Base-by-base conservation (phyloP, 306 rosid species). In the Gleditsia sinensis region DNA sequence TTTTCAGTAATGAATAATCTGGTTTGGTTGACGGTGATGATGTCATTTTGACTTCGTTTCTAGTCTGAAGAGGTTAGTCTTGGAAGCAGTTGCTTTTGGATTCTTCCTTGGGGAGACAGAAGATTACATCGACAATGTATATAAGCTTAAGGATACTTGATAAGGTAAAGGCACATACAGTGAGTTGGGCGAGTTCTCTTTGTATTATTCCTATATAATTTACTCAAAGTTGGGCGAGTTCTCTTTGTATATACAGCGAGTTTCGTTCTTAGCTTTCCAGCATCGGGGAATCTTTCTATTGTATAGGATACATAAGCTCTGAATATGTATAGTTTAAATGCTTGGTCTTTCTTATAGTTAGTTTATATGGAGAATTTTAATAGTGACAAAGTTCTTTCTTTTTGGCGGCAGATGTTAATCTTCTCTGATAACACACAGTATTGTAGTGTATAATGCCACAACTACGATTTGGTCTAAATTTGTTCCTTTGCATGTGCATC, bases 61-160 rank as follows among this genome's bases (percentile, higher is more conserved):
- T 10, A 93, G 96, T 71, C 55, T 93, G 60, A 93, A 88, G 88
- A 93, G 98, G 74, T 80, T 93, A 62, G 93, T 89, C 42, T 83
- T 90, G 84, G 98, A 93, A 86, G 98, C 93, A 69, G 93, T 93
- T 78, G 97, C 98, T 30, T 93, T 93, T 77, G 98, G 98, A 63
- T 83, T 91, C 16, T 90, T 93, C 78, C 86, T 93, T 25, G 87
- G 98, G 98, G 98, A 90, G 75, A 80, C 91, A 10, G 98, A 93
- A 83, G 98, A 90, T 59, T 87, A 84, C 82, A 83, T n/a, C n/a
- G n/a, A n/a, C n/a, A n/a, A n/a, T n/a, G n/a, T n/a, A n/a, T n/a
- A n/a, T n/a, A n/a, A n/a, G 88, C 97, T 93, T 9, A 84, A 85
- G 88, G 94, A 87, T 58, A 70, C 81, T 68, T 88, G 58, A 43